Evolutionary conservation across 2,329 filamentous ascomycete species (phyloP), one percentile per base, ranked within the genome.

Genomic region (Acrodontium crateriforme): DNA sequence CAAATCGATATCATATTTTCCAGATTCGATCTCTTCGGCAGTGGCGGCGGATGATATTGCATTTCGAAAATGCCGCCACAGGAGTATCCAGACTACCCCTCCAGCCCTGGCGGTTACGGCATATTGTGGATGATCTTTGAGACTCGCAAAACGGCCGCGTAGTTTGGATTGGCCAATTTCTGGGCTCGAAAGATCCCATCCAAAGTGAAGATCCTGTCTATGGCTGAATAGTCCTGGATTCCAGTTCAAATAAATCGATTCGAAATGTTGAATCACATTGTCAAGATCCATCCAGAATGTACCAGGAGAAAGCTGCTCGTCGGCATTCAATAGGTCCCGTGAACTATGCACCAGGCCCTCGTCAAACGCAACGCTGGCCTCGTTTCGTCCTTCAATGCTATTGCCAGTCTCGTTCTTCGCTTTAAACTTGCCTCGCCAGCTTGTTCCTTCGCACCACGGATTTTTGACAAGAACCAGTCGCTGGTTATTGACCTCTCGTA

Each of bases 221-320:
- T 79, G 60, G 2, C 62, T 62, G 55, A 98, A 98, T 1, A 93
- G 62, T 1, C 69, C 67, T 0, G 89, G 85, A 40, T 93, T 94
- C 89, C 89, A 98, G 55, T 95, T 98, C 30, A 98, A 64, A 53
- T 95, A 98, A 41, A 98, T 71, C 11, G 85, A 92, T 50, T 95
- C 84, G 38, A 94, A 98, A 48, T 93, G 76, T 45, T 93, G 84
- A 18, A 82, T 69, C 3, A 94, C 74, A 39, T 84, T 80, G 41
- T 92, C 80, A 16, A 89, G 72, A 14, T 77, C 74, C 57, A 95
- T 91, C 87, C 89, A 95, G 48, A 93, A 91, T 1, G 78, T 82
- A n/a, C 84, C 83, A 1, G 78, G 75, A 16, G 57, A 48, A 6
- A 58, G 47, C 19, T 54, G 44, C 14, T 56, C 47, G 16, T 55